These are phyloP conservation scores for Chloris gayana DNA, from an alignment of 176 grass and related monocot genomes.

Conservation along the genomic window DNA sequence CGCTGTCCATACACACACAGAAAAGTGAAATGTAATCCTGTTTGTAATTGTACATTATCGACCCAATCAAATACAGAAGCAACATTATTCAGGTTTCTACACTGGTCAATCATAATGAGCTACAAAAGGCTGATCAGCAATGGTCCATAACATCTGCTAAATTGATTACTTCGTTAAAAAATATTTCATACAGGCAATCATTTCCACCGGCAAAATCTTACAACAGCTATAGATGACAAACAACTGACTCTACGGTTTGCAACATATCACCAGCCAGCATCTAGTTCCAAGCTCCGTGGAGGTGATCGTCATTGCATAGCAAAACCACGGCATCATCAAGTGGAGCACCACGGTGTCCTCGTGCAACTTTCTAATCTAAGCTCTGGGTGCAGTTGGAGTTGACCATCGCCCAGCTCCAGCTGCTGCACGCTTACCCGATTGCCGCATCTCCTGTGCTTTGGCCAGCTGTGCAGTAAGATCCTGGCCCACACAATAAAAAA, in stretches of 20 bases:
- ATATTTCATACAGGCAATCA: background rate
- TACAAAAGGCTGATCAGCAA: background rate
- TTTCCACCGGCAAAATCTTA: background rate
- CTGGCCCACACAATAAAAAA: constrained; percentile 25
- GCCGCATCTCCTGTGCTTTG: constrained; percentile 53
- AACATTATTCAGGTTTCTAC: background rate
- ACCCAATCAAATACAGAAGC: background rate
- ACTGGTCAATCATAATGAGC: background rate
- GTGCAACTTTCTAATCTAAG: background rate
- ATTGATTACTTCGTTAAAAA: background rate
- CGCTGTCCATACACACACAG: no score
- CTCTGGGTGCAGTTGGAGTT: constrained; percentile 29
- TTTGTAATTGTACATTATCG: background rate
- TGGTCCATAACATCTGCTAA: background rate
- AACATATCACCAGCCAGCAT: background rate
- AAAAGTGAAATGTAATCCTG: background rate
- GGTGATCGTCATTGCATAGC: background rate
- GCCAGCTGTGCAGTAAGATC: constrained; percentile 46
- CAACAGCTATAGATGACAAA: background rate
- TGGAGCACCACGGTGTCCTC: background rate
- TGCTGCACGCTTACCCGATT: constrained; percentile 37
- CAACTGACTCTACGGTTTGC: background rate
- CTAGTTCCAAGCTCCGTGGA: background rate
- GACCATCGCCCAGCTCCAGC: constrained; percentile 62
- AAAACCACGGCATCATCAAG: background rate